Percentiles rank a stretch among this genome's conserved stretches.
phyloP scores from a whole-genome alignment of 768 basidiomycete genomes.

The Mycena galopus region DNA sequence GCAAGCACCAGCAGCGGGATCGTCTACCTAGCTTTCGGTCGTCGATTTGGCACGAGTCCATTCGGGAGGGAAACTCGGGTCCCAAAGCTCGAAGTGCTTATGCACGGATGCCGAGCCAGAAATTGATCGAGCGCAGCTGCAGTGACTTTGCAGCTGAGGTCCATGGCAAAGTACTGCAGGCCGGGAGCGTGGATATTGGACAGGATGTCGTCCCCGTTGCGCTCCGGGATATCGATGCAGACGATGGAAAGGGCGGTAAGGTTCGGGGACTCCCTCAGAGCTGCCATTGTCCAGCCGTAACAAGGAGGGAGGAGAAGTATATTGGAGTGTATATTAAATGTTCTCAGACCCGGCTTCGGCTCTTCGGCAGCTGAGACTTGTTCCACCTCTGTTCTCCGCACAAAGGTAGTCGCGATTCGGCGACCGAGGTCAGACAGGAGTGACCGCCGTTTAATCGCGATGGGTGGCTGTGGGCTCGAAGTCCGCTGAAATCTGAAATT shows the following conservation, averaged over 20 bases:
- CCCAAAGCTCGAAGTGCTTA: not conserved
- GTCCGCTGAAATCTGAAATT: not conserved
- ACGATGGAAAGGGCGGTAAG: conserved; percentile 24
- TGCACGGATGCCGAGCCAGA: not conserved
- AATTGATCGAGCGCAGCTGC: not conserved
- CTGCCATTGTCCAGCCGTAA: conserved; percentile 23
- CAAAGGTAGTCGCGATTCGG: conserved; percentile 12
- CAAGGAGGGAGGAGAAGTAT: conserved; percentile 30
- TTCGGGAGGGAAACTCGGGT: not conserved
- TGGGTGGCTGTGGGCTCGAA: not conserved
- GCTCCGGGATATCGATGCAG: conserved; percentile 22
- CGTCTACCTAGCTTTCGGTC: too few relatives aligned
- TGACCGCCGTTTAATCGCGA: not conserved
- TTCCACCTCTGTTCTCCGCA: not conserved
- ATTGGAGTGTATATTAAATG: conserved; percentile 27
- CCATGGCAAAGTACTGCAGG: not conserved
- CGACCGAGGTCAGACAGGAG: conserved; percentile 2
- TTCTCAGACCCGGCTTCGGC: not conserved
- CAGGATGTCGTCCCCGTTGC: conserved; percentile 1
- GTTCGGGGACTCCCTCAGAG: conserved; percentile 1
- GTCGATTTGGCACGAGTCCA: too few relatives aligned
- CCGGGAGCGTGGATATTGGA: not conserved
- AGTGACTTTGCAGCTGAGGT: not conserved
- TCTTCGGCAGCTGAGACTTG: too few relatives aligned
- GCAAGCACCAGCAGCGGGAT: too few relatives aligned